Evolutionary conservation across 495 filamentous ascomycete genomes (phyloP).

Genomic region (Collariella sp.): DNA sequence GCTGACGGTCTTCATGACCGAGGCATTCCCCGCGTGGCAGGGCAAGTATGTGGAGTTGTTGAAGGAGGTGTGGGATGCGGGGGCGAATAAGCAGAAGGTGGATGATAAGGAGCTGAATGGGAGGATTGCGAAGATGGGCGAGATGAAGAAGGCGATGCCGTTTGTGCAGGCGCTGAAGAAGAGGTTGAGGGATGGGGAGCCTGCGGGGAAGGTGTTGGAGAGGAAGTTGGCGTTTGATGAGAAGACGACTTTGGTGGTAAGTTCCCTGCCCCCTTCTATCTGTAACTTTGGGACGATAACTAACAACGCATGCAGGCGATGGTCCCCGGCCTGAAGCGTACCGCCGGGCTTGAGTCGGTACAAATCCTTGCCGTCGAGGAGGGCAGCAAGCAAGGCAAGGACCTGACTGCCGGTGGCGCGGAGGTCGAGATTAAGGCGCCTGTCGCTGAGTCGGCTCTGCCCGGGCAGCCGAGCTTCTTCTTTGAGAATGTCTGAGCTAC

Average conservation of each 20-base stretch:
- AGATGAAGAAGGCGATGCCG: constrained; percentile 97
- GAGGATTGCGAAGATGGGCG: constrained; percentile 64
- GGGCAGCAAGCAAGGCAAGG: constrained; percentile 55
- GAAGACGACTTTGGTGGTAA: constrained; percentile 51
- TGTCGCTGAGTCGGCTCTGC: constrained; percentile 59
- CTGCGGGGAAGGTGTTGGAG: constrained; percentile 59
- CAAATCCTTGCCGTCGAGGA: constrained; percentile 60
- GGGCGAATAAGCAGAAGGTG: constrained; percentile 37
- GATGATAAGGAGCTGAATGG: constrained; percentile 74
- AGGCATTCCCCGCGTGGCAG: constrained; percentile 79
- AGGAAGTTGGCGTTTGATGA: constrained; percentile 84
- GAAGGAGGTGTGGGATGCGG: constrained; percentile 45
- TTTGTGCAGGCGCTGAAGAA: constrained; percentile 85
- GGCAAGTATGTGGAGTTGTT: constrained; percentile 81
- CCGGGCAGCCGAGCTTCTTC: constrained; percentile 67
- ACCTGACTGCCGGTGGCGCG: constrained; percentile 38
- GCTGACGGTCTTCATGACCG: constrained; percentile 77
- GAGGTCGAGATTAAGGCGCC: constrained; percentile 51
- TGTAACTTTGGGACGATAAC: background rate
- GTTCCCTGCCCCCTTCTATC: no score
- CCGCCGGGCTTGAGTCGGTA: constrained; percentile 54
- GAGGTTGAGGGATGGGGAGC: constrained; percentile 54
- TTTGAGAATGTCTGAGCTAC: constrained; percentile 68
- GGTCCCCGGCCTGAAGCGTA: constrained; percentile 45
- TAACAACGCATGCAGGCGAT: constrained; percentile 22